Evolutionary conservation across 345 rosid genomes (phyloP).

Genomic region (Salix exigua): DNA sequence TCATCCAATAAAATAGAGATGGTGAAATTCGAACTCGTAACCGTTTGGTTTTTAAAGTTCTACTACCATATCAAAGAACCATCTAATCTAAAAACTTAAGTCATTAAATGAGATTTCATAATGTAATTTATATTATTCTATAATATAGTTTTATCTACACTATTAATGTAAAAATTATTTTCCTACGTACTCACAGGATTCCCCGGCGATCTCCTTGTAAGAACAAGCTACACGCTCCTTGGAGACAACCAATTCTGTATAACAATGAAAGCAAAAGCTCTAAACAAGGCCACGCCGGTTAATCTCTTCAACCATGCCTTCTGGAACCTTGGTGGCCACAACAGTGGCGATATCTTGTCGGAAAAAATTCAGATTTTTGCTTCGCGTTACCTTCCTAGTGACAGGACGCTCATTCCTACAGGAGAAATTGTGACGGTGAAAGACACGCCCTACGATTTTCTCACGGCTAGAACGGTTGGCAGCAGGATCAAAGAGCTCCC

Average conservation of each 20-base stretch:
- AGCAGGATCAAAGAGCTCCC: constrained; percentile 51
- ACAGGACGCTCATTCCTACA: constrained; percentile 64
- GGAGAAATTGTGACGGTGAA: constrained; percentile 55
- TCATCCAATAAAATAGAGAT: too few relatives aligned
- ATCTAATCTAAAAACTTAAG: too few relatives aligned
- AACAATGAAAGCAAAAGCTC: constrained; percentile 67
- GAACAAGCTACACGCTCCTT: constrained; percentile 43
- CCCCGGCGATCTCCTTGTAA: constrained; percentile 59
- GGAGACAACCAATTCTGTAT: constrained; percentile 41
- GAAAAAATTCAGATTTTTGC: constrained; percentile 61
- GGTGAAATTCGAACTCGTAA: too few relatives aligned
- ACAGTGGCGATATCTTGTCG: constrained; percentile 62
- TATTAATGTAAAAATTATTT: too few relatives aligned
- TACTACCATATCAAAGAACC: too few relatives aligned
- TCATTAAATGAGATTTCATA: too few relatives aligned
- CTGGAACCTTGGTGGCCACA: constrained; percentile 89
- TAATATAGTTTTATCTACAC: too few relatives aligned
- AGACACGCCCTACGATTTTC: constrained; percentile 85
- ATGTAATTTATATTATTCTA: too few relatives aligned
- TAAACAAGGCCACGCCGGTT: constrained; percentile 70
- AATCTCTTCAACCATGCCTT: constrained; percentile 85
- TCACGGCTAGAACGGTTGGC: constrained; percentile 41
- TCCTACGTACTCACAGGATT: constrained; percentile 45
- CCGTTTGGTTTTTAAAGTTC: too few relatives aligned
- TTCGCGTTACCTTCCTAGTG: constrained; percentile 58